Base-by-base conservation (phyloP, 140 eudicot genomes). In the Erigeron philadelphicus region DNA sequence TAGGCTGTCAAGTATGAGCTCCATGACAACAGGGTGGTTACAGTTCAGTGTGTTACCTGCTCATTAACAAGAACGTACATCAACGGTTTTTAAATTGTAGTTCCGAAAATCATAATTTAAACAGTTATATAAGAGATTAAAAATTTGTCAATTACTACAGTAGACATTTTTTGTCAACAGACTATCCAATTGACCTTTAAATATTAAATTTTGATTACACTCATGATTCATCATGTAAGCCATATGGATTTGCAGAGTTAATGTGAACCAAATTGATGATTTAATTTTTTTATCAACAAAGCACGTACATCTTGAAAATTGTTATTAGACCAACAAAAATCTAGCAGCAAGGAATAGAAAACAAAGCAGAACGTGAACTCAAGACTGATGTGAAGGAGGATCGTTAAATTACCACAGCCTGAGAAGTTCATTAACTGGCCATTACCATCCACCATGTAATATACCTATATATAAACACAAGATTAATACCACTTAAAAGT, bases 21-120 rank as follows among this genome's bases (percentile, higher is more conserved):
- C 99, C 99, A 94, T 89, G 80, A 94, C 99, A 75, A 89, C 89
- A 78, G 99, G 99, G 72, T 89, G 97, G 80, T 94, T 94, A 71
- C 99, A 94, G 76, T 94, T 94, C 67, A 94, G 78, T 42, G 99
- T 94, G 69, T 94, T 94, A 47, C 99, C 99, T 94, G 82, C 72
- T 73, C 68, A 78, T 17, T 17, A 25, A 61, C 61, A 64, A 10
- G 45, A 81, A 46, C 61, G 44, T 17, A 61, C 62, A 52, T 50
- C 21, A 42, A 21, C 8, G 10, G 6, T 11, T 54, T 40, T 46
- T 16, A 31, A 52, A 61, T 18, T 54, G 45, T 7, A 64, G 9
- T 21, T 41, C 44, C 53, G 71, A 43, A 46, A 19, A 54, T 16
- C 72, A 74, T 46, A 55, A 25, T 42, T 19, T 64, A 52, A 73